A percentile compares a stretch with the other conserved stretches of the same genome.
phyloP scores from a whole-genome alignment of 306 rosid genomes.

The Dryas alaskensis region DNA sequence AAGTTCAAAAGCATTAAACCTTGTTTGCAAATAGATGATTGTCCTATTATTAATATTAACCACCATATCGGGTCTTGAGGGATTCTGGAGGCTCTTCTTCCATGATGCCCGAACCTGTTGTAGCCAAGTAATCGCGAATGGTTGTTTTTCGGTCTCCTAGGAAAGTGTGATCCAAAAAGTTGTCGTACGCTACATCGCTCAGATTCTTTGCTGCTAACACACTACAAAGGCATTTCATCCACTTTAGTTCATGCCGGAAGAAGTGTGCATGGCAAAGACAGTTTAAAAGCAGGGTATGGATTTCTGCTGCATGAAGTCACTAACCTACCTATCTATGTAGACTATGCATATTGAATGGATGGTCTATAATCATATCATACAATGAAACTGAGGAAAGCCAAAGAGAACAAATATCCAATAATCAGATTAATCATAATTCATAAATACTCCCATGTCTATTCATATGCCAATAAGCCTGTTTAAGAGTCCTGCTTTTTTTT shows the following conservation, averaged over 20 bases:
- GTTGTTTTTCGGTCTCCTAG: constrained; percentile 91
- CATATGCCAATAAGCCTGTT: not conserved
- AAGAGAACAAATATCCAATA: not conserved
- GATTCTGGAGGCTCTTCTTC: constrained; percentile 94
- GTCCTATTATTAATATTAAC: constrained; percentile 38
- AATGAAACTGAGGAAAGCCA: not conserved
- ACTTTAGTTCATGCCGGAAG: constrained; percentile 17
- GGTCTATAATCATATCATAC: not conserved
- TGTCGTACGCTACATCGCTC: constrained; percentile 54
- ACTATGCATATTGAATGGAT: not conserved
- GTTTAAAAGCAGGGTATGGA: not conserved
- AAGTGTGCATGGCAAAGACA: constrained; percentile 12
- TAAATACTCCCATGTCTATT: not conserved
- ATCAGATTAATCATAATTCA: not conserved
- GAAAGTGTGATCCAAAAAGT: constrained; percentile 86
- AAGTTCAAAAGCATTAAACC: not conserved
- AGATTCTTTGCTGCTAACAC: constrained; percentile 84
- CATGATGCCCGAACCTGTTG: constrained; percentile 82
- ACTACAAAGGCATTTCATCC: constrained; percentile 38
- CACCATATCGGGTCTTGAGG: constrained; percentile 76
- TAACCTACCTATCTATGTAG: not conserved
- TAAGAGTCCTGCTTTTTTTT: not conserved
- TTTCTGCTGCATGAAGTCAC: not conserved
- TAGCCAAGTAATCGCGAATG: constrained; percentile 64
- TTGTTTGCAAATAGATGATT: not conserved